Evolutionary conservation across 768 basidiomycete genomes (phyloP).

Genomic region (Dacryopinax spathularia): DNA sequence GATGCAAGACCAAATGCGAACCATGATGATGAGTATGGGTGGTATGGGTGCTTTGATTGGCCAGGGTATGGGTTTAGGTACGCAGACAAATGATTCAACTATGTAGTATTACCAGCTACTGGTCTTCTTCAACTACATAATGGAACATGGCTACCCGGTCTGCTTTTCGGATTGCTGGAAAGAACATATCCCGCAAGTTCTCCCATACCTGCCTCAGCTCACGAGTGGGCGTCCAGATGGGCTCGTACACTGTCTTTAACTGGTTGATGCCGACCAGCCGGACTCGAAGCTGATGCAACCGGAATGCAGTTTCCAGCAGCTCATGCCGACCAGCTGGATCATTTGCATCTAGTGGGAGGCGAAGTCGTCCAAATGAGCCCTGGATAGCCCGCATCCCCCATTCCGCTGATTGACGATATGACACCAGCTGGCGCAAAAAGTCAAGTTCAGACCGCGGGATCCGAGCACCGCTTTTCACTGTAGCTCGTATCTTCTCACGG

Average conservation of each 20-base stretch:
- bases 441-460: too few relatives aligned
- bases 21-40: too few relatives aligned
- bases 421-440: constrained; percentile 31
- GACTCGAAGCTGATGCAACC: constrained; percentile 26
- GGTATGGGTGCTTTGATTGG: too few relatives aligned
- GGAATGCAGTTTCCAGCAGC: constrained; percentile 27
- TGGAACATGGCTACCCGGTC: constrained; percentile 29
- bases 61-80: too few relatives aligned
- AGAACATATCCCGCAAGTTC: constrained; percentile 28
- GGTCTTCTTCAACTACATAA: too few relatives aligned
- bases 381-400: constrained; percentile 37
- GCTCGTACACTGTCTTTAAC: constrained; percentile 31
- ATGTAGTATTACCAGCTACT: too few relatives aligned
- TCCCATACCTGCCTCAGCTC: constrained; percentile 23
- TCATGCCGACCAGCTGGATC: constrained; percentile 17
- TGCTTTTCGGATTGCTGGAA: constrained; percentile 22
- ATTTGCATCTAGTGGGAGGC: constrained; percentile 28
- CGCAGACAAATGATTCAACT: too few relatives aligned
- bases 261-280: too few relatives aligned
- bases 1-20: too few relatives aligned
- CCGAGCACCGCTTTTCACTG: too few relatives aligned
- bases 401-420: constrained; percentile 36
- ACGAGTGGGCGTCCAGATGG: constrained; percentile 26
- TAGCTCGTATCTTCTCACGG: too few relatives aligned
- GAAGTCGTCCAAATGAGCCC: constrained; percentile 33